Evolutionary conservation across 192 early-diverging fungal species (phyloP), one percentile per base, ranked within the genome.

Genomic region (Coemansia sp.): DNA sequence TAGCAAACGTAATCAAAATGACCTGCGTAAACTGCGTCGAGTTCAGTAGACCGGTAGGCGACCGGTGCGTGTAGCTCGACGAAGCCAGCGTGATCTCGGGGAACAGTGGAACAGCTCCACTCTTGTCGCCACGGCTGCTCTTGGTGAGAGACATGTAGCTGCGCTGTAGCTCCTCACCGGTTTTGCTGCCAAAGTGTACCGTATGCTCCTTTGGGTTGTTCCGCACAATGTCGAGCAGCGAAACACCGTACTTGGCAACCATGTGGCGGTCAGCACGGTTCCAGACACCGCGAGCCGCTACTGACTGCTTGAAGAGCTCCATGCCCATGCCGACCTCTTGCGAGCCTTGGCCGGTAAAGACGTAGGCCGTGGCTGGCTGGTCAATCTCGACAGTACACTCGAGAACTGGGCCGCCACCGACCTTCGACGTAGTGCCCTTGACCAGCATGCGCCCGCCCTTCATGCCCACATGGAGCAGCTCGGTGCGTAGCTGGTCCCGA

Each of bases 301-400:
- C 69, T 2, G 93, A 94, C 53, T 88, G 83, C 34, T 83, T 82
- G 70, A 96, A 98, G 18, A 98, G 84, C 43, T 88, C 88, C 95
- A 98, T 98, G 63, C 95, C 95, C 95, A 98, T 95, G 61, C 92
- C 94, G 33, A 88, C 85, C 74, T 94, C 90, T 73, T 98, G 95
- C 65, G 94, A 94, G 63, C 95, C 95, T 67, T 97, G 95, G 43
- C 95, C 95, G 41, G 95, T 97, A 70, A 97, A 97, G n/a, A 97
- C 89, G 56, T 94, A 98, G 20, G 92, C 88, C 28, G 93, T 95
- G 45, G 80, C 80, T 34, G 93, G 89, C 82, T 98, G 95, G 53
- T 94, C 93, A 25, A 98, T 89, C 83, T 96, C 89, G 41, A 93
- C 94, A 6, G 84, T 85, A 59, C 93, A 89, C 36, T 84, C 84